Evolutionary conservation across 331 rosid genomes (phyloP), one percentile per base, ranked within the genome.

Genomic region (Pyracantha coccinea): DNA sequence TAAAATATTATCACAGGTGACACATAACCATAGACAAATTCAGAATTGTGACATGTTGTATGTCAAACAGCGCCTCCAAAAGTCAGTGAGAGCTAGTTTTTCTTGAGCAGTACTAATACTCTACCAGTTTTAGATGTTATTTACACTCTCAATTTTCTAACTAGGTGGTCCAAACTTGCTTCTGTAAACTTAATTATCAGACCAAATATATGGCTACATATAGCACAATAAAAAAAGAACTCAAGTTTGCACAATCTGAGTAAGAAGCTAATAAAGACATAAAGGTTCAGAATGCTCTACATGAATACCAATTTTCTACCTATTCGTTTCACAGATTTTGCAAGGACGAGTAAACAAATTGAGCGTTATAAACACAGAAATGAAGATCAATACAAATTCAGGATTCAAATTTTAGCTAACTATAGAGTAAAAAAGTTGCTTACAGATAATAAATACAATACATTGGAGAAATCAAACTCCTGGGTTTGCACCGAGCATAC

Each of bases 401-500:
- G 17, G 44, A 33, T 33, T 61, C 45, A 65, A 38, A 50, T 16
- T 44, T 25, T 57, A 35, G 68, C 58, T 16, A 20, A 24, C 21
- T 41, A 31, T 13, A 44, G 83, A 85, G 86, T 55, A 58, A 57
- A 69, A 80, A 78, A 79, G 89, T 83, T 81, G 90, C 97, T 88
- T 88, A 93, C 96, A 44, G 88, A 89, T 86, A 86, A 53, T 31
- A 83, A 86, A 84, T 69, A 70, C 74, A 82, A 88, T 84, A 81
- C 60, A 88, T 66, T 76, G 83, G 84, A 86, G 89, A 78, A 77
- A 94, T 94, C 97, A 95, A 88, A 92, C 99, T 87, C 99, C 97
- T 76, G 97, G 99, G 83, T 92, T 89, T 79, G 97, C 97, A 95
- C 97, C 88, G 68, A 89, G 87, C 99, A 89, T 92, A 92, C 99